A percentile compares a stretch with the other conserved stretches of the same genome.
These are phyloP conservation scores for Aspergillus awamori DNA, from an alignment of 2,329 filamentous ascomycete species.

Conservation along the genomic window DNA sequence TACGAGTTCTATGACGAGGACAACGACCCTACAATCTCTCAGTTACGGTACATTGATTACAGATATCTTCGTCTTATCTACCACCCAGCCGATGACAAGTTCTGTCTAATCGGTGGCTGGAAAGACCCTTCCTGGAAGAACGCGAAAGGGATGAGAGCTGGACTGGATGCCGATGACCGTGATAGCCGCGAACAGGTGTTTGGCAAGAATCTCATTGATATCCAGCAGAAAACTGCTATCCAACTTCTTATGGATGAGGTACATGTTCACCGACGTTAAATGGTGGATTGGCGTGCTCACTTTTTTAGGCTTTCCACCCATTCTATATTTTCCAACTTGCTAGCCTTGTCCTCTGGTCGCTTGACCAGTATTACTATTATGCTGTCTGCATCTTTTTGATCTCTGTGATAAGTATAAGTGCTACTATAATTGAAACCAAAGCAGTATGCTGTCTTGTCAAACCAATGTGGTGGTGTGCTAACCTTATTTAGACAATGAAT, in stretches of 20 bases:
- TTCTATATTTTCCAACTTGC: slow-evolving; percentile 99
- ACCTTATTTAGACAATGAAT: slow-evolving; percentile 70
- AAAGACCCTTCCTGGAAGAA: slow-evolving; percentile 90
- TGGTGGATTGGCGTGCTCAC: slow-evolving; percentile 15
- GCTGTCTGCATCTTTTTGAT: slow-evolving; percentile 93
- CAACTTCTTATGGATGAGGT: slow-evolving; percentile 90
- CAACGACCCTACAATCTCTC: slow-evolving; percentile 72
- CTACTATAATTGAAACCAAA: slow-evolving; percentile 86
- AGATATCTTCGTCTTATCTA: slow-evolving; percentile 93
- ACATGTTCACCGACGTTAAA: slow-evolving; percentile 23
- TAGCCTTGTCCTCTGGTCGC: slow-evolving; percentile 88
- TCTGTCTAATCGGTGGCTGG: slow-evolving; percentile 84
- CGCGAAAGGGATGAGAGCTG: slow-evolving; percentile 71
- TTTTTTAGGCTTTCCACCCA: slow-evolving; percentile 77
- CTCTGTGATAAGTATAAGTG: slow-evolving; percentile 86
- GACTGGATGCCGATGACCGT: slow-evolving; percentile 87
- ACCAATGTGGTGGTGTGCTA: slow-evolving; percentile 14
- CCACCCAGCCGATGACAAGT: slow-evolving; percentile 86
- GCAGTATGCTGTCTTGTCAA: slow-evolving; percentile 57
- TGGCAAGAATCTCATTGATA: slow-evolving; percentile 86
- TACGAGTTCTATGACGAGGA: slow-evolving; percentile 66
- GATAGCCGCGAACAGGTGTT: slow-evolving; percentile 82
- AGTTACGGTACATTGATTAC: slow-evolving; percentile 82
- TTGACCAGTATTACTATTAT: slow-evolving; percentile 98
- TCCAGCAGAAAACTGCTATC: slow-evolving; percentile 81